Evolutionary conservation across 306 rosid species (phyloP), one percentile per base, ranked within the genome.

Genomic region (Morella rubra): DNA sequence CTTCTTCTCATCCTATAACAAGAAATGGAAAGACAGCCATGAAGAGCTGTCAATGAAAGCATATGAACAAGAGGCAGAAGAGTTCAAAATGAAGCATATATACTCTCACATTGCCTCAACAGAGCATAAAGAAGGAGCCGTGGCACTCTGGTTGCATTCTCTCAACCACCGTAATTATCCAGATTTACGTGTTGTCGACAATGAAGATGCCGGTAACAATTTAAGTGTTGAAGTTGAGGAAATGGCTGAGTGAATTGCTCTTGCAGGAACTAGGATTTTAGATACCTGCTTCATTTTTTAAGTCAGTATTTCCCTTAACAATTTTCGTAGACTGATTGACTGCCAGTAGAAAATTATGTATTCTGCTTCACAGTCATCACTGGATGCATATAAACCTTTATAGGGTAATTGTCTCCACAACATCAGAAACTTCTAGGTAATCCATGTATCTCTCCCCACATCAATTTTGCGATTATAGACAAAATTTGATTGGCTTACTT

Each of bases 1-100:
- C 80, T 76, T 90, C 80, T 94, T 88, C 79, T 0, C 93, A 55
- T 94, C 98, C 9, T 94, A 94, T 73, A 94, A 94, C 85, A 82
- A 92, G 73, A 94, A 94, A 82, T 94, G 98, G 98, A 91, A 90
- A 78, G 97, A 88, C 68, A 91, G 80, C 76, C 98, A 94, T 73
- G 95, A 94, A 80, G 96, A 90, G 85, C 60, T 94, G 77, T 92
- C 96, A 0, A 94, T 90, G 93, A 89, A 89, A 82, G 90, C 81
- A 24, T 89, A 85, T 22, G 87, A 86, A 83, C 83, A 82, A 83
- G 96, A 84, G 81, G 96, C 97, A 1, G 91, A 85, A 80, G 91
- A 85, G 3, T 94, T 94, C 89, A 94, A 92, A 79, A 89, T 89
- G 88, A 90, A 86, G 88, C 81, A 88, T 61, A 90, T 94, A 54